Percentiles rank a stretch among this genome's conserved stretches.
Evolutionary conservation across 2,329 filamentous ascomycete genomes (phyloP).

Genomic region (Epicoccum nigrum): DNA sequence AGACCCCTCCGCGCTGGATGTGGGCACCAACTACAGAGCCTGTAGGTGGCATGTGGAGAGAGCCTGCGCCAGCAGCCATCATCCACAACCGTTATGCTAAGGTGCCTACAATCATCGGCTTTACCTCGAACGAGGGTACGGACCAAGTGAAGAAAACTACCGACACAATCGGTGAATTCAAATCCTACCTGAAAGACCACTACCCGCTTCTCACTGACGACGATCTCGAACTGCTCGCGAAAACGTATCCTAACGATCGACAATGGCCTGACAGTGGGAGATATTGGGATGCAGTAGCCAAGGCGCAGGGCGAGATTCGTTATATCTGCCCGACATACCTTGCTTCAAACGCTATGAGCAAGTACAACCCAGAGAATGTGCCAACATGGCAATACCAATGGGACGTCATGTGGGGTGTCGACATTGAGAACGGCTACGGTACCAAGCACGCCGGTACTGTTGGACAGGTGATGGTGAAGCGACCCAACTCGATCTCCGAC

Average conservation of each 20-base stretch:
- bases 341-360: conserved; percentile 39
- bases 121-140: conserved; percentile 48
- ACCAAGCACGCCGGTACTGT: conserved; percentile 44
- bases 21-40: conserved; percentile 43
- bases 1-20: conserved; percentile 44
- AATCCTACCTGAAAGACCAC: conserved; percentile 42
- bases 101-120: conserved; percentile 41
- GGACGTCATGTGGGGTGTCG: conserved; percentile 41
- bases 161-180: conserved; percentile 48
- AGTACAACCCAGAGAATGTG: conserved; percentile 32
- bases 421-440: conserved; percentile 40
- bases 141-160: conserved; percentile 47
- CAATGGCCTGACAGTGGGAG: conserved; percentile 43
- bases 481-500: conserved; percentile 36
- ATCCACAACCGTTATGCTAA: conserved; percentile 36
- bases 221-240: conserved; percentile 47
- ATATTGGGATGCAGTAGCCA: conserved; percentile 43
- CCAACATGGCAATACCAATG: conserved; percentile 44
- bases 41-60: conserved; percentile 38
- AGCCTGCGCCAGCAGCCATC: conserved; percentile 36
- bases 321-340: conserved; percentile 45
- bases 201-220: conserved; percentile 60
- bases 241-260: conserved; percentile 41
- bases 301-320: conserved; percentile 43
- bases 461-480: conserved; percentile 40